Evolutionary conservation across 257 asterid species (phyloP), one percentile per base, ranked within the genome.

Genomic region (Solanum lycopersicoides): DNA sequence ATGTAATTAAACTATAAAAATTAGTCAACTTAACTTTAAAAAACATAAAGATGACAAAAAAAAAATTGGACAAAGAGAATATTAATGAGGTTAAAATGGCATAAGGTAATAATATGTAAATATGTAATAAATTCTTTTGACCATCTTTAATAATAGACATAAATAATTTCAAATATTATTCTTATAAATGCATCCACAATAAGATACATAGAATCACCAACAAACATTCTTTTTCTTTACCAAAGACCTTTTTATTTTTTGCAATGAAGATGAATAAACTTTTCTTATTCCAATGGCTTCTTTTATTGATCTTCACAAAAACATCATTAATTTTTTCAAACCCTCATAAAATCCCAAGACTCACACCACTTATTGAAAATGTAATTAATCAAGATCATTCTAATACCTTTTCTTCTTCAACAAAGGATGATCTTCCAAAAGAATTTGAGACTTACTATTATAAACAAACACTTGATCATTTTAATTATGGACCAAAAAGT

Each of bases 391-490:
- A 86, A 15, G 73, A 87, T 45, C 6, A 45, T 72, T 87, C 44
- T 72, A 68, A 83, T 28, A 66, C 80, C 2, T 6, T 35, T n/a
- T n/a, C 66, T n/a, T 44, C 53, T 37, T 50, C 88, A 28, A 1
- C 72, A 18, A 5, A 59, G 37, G 15, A 72, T 34, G 15, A 72
- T 34, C 21, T 44, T 42, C 74, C 90, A 8, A 14, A 87, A 14
- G 94, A 91, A 37, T 93, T 65, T 25, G 71, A 89, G 86, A 88
- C 92, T 34, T 88, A 90, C 39, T 94, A 69, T n/a, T 96, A 94
- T 87, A 86, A 25, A 2, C 99, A 96, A 88, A 94, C 97, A 2
- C 89, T 96, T n/a, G 99, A 96, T 87, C 99, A 96, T 82, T 96
- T 96, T 89, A 95, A 95, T 88, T 96, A 90, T 18, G 92, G 91